Evolutionary conservation across 129 eudicot species (phyloP).

Genomic region (Dittrichia graveolens): DNA sequence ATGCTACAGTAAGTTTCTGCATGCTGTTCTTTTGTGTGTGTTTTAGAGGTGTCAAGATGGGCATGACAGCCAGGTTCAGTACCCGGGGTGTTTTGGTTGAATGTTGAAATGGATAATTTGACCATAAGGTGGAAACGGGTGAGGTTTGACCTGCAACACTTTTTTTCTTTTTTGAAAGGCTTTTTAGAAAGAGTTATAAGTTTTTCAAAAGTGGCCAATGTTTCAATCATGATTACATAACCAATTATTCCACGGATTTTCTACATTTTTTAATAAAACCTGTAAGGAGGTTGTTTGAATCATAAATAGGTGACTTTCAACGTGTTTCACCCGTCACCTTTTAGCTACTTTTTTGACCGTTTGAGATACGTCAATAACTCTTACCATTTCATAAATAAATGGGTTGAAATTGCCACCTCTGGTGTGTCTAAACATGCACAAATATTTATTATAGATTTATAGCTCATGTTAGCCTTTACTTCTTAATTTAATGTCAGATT

Average conservation of each 20-base stretch:
- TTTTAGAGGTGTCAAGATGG: not conserved
- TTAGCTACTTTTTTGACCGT: not conserved
- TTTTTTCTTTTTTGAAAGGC: not conserved
- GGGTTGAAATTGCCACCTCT: not conserved
- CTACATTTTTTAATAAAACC: not conserved
- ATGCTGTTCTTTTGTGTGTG: constrained; percentile 5
- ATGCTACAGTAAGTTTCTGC: constrained; percentile 66
- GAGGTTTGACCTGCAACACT: not conserved
- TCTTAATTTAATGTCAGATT: not conserved
- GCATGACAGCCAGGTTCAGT: not conserved
- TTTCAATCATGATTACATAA: not conserved
- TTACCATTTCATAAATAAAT: not conserved
- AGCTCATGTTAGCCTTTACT: not conserved
- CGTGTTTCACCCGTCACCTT: not conserved
- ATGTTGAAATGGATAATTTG: not conserved
- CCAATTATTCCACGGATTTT: not conserved
- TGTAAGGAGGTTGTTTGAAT: not conserved
- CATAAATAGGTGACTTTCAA: not conserved
- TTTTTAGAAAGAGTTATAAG: not conserved
- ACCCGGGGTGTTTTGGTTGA: not conserved
- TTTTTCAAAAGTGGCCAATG: not conserved
- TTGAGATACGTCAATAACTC: not conserved
- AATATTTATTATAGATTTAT: constrained; percentile 2
- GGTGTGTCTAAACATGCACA: constrained; percentile 4
- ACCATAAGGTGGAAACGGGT: not conserved